A percentile compares a stretch with the other conserved stretches of the same genome.
These are phyloP conservation scores for Phalaenopsis equestris DNA, from an alignment of 106 monocot species.

Conservation along the genomic window DNA sequence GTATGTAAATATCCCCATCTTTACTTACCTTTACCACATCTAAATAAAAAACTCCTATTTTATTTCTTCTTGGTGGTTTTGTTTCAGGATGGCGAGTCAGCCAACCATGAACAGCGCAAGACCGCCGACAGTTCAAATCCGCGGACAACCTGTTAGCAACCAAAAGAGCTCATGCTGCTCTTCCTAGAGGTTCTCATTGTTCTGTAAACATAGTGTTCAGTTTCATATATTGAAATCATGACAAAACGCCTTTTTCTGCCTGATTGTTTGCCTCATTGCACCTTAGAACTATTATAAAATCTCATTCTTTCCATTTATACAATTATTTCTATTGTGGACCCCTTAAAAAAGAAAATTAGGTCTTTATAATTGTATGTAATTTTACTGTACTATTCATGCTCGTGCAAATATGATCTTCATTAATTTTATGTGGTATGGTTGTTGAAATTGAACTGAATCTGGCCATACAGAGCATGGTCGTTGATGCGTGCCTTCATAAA, in stretches of 20 bases:
- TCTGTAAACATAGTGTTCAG: conserved; percentile 5
- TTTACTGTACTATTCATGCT: background rate
- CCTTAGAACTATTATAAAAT: background rate
- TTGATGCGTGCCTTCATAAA: no score
- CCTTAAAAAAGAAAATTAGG: background rate
- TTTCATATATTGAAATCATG: background rate
- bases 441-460: no score
- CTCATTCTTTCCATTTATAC: background rate
- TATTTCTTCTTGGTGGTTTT: background rate
- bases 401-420: no score
- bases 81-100: conserved; percentile 25
- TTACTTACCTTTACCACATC: no score
- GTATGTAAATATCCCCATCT: no score
- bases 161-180: conserved; percentile 19
- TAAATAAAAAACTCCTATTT: background rate
- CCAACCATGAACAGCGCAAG: conserved; percentile 18
- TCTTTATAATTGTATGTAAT: background rate
- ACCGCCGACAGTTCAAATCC: conserved; percentile 15
- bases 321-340: background rate
- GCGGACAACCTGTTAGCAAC: conserved; percentile 14
- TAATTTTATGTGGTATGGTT: background rate
- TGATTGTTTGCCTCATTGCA: background rate
- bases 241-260: background rate
- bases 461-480: no score
- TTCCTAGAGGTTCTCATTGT: conserved; percentile 3